Base-by-base conservation (phyloP, 371 early-diverging fungal genomes). In the Mortierella sp. region DNA sequence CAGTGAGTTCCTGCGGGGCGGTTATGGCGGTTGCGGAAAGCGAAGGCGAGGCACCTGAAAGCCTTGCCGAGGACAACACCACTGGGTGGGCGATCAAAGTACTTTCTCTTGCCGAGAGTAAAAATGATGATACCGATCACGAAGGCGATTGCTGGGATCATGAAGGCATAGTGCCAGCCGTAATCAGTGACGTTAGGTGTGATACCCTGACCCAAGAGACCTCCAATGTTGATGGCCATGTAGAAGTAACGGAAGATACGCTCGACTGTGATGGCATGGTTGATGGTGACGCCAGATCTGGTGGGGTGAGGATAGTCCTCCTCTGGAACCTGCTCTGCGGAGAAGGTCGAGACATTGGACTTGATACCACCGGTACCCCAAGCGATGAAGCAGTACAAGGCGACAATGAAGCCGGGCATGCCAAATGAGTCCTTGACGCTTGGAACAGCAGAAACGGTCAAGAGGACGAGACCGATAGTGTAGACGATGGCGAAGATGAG, bases 361-460 rank as follows among this genome's bases (percentile, higher is more conserved):
- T 95, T 95, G 79, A 96, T 95, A 58, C 95, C 94, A 46, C 96
- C 96, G 5, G 95, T 93, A 60, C 95, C 94, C 51, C 93, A 80
- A 39, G 94, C 90, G 52, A 95, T 91, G 55, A 95, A 81, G 56
- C 89, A 78, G 60, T 84, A 81, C 46, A 90, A 71, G 16, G 92
- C 79, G 19, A 91, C 78, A 30, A 89, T 71, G 52, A 91, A 87
- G 12, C 92, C 88, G 2, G 91, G 86, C 48, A 90, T 79, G 26
- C 88, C 88, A 63, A 81, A 78, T 12, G 84, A 80, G 47, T 71
- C 80, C 43, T 76, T 82, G 61, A 92, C 84, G 23, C 83, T 78
- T 13, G 76, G 45, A 26, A 86, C 76, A 2, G 93, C 80, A 16
- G 91, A 88, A n/a, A 90, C 67, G 2, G 90, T 82, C 43, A 93